phyloP scores from a whole-genome alignment of 805 yeast genomes.

The Myxozyma udenii region DNA sequence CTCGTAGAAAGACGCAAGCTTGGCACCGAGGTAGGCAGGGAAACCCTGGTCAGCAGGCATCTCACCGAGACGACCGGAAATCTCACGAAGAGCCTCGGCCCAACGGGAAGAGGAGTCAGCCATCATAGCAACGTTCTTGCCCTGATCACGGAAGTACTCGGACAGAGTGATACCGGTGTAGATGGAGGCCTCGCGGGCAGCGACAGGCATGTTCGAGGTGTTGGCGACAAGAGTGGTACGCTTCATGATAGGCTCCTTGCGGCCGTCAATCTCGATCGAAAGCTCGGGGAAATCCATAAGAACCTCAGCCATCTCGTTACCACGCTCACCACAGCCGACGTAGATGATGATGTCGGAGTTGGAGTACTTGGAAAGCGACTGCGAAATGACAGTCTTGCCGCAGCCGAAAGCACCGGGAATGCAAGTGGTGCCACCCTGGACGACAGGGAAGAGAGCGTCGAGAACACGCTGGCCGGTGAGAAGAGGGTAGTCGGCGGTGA shows the following conservation, averaged over 20 bases:
- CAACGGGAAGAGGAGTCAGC: constrained; percentile 99
- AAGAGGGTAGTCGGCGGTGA: constrained; percentile 90
- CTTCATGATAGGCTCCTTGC: constrained; percentile 98
- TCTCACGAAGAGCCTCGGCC: constrained; percentile 99
- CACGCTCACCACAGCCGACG: constrained; percentile 96
- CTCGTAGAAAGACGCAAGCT: constrained; percentile 97
- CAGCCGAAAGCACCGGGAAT: constrained; percentile 99
- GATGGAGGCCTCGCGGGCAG: constrained; percentile 99
- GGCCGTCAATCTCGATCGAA: constrained; percentile 83
- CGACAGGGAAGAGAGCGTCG: constrained; percentile 97
- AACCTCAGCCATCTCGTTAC: constrained; percentile 99
- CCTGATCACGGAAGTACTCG: constrained; percentile 99
- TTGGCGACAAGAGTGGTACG: constrained; percentile 98
- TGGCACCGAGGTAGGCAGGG: constrained; percentile 99
- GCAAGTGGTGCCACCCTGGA: constrained; percentile 99
- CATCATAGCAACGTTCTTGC: constrained; percentile 98
- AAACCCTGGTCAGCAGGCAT: constrained; percentile 99
- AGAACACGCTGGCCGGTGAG: constrained; percentile 98
- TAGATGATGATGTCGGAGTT: constrained; percentile 96
- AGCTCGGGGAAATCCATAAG: constrained; percentile 99
- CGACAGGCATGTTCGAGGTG: constrained; percentile 99
- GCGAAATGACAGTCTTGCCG: constrained; percentile 98
- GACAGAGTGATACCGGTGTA: constrained; percentile 98
- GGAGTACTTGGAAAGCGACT: constrained; percentile 93
- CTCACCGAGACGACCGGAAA: constrained; percentile 99